These are phyloP conservation scores for Sugiyamaella marilandica DNA, from an alignment of 805 yeast genomes.

Conservation along the genomic window DNA sequence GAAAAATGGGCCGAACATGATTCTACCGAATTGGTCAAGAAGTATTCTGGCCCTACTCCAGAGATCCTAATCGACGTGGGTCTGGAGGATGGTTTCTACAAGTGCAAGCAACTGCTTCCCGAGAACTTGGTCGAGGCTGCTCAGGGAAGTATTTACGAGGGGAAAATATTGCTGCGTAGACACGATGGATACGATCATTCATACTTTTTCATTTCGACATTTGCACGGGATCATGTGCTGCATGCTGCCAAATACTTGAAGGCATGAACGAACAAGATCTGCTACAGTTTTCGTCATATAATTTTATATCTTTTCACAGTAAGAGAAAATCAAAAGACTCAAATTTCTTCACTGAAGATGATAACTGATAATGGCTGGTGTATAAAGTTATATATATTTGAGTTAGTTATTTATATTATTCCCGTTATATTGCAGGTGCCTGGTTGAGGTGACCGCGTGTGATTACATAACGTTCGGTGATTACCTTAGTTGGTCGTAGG, in stretches of 20 bases:
- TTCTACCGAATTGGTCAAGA: slow-evolving; percentile 69
- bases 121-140: slow-evolving; percentile 62
- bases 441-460: no score
- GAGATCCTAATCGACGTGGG: slow-evolving; percentile 84
- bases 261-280: no score
- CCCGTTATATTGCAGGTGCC: no score
- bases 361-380: no score
- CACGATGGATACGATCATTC: slow-evolving; percentile 90
- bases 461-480: no score
- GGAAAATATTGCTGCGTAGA: slow-evolving; percentile 51
- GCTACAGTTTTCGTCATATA: no score
- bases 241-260: slow-evolving; percentile 70
- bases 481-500: neutral
- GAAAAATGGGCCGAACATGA: slow-evolving; percentile 70
- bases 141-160: slow-evolving; percentile 56
- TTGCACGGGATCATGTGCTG: slow-evolving; percentile 75
- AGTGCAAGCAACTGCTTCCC: slow-evolving; percentile 62
- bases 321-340: no score
- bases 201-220: slow-evolving; percentile 77
- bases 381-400: no score
- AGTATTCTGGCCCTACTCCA: slow-evolving; percentile 47
- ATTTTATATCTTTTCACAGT: no score
- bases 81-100: slow-evolving; percentile 66
- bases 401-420: no score
- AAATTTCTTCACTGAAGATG: no score